Evolutionary conservation across 2,329 filamentous ascomycete genomes (phyloP).

Genomic region (Penicillium brasilianum): DNA sequence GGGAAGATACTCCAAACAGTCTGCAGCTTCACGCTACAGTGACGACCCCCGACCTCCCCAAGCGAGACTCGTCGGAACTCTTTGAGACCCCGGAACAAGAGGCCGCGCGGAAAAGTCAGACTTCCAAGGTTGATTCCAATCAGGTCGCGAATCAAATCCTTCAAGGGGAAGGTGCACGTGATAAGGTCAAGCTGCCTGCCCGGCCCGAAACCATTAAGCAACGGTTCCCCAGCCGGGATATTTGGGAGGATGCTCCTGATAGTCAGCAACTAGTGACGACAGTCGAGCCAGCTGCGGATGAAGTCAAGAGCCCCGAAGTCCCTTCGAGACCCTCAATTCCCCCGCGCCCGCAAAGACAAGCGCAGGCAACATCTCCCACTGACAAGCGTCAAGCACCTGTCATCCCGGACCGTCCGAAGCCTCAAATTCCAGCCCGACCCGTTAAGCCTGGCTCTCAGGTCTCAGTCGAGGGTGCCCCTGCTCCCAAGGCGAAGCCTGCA

Average conservation of each 20-base stretch:
- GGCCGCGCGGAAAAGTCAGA: slow-evolving; percentile 47
- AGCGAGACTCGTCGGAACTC: slow-evolving; percentile 47
- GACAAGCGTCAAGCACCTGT: slow-evolving; percentile 58
- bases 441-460: slow-evolving; percentile 54
- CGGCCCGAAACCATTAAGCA: slow-evolving; percentile 63
- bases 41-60: slow-evolving; percentile 73
- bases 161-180: slow-evolving; percentile 32
- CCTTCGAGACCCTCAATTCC: slow-evolving; percentile 42
- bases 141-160: slow-evolving; percentile 43
- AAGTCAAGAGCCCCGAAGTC: slow-evolving; percentile 49
- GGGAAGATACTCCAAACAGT: slow-evolving; percentile 94
- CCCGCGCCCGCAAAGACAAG: slow-evolving; percentile 41
- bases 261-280: slow-evolving; percentile 80
- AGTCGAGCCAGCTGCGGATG: slow-evolving; percentile 57
- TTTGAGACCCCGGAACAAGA: slow-evolving; percentile 57
- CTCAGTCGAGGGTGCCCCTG: slow-evolving; percentile 36
- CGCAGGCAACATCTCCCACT: slow-evolving; percentile 50
- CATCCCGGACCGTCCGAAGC: slow-evolving; percentile 66
- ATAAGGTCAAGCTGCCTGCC: slow-evolving; percentile 32
- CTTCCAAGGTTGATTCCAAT: slow-evolving; percentile 46
- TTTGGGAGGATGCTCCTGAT: slow-evolving; percentile 94
- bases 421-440: slow-evolving; percentile 68
- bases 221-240: slow-evolving; percentile 87
- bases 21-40: slow-evolving; percentile 78
- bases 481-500: slow-evolving; percentile 75